Conservation (phyloP, 2,329 filamentous ascomycete genomes). For the Phaeosphaeria sp. region DNA sequence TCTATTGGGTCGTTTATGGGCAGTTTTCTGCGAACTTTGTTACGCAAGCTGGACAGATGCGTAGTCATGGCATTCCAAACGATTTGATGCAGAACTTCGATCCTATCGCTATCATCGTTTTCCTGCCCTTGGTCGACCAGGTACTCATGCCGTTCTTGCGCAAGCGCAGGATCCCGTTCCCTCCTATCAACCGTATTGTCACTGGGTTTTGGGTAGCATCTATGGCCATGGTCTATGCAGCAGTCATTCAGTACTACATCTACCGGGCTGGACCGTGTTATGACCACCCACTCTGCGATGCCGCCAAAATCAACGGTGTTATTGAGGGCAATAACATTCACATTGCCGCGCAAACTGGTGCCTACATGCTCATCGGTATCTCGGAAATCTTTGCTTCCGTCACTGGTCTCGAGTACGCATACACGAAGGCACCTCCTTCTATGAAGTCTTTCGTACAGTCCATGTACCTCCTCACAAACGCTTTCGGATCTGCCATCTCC, state of each 20-base stretch:
- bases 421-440: conserved; percentile 55
- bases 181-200: conserved; percentile 61
- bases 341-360: conserved; percentile 54
- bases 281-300: conserved; percentile 46
- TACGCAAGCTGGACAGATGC: conserved; percentile 53
- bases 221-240: conserved; percentile 62
- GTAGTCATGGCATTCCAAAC: conserved; percentile 54
- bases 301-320: conserved; percentile 36
- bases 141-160: conserved; percentile 52
- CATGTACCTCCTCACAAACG: conserved; percentile 67
- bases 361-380: conserved; percentile 56
- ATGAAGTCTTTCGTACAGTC: conserved; percentile 59
- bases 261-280: conserved; percentile 63
- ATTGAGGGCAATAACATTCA: conserved; percentile 50
- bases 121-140: conserved; percentile 54
- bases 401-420: conserved; percentile 57
- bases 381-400: conserved; percentile 57
- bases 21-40: conserved; percentile 55
- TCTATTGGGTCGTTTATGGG: conserved; percentile 55
- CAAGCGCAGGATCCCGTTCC: conserved; percentile 50
- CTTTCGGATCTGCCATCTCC: conserved; percentile 66
- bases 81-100: conserved; percentile 58
- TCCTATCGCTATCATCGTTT: conserved; percentile 54
- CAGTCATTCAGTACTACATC: conserved; percentile 65
- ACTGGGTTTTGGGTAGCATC: conserved; percentile 60